A percentile compares a stretch with the other conserved stretches of the same genome.
Conservation (phyloP, 106 monocot genomes). For the Dendrobium chrysotoxum region DNA sequence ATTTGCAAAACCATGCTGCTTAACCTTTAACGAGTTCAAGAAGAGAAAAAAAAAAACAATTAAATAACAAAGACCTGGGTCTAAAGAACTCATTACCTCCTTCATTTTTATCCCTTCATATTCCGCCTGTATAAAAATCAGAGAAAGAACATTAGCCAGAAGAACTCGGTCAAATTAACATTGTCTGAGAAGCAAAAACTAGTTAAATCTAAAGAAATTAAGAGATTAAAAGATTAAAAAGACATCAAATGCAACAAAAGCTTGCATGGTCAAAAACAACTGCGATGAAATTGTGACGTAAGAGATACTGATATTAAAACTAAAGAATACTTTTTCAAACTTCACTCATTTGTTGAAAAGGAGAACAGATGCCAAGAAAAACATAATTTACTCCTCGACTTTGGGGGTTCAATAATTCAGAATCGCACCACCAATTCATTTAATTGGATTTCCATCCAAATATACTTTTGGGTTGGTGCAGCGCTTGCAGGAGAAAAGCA, state of each 20-base stretch:
- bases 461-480: too few relatives aligned
- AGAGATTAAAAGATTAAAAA: neutral
- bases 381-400: too few relatives aligned
- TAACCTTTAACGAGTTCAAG: neutral
- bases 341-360: too few relatives aligned
- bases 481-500: too few relatives aligned
- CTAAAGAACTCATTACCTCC: constrained; percentile 38
- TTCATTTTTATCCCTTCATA: constrained; percentile 47
- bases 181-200: neutral
- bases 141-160: constrained; percentile 3
- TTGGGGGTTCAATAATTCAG: too few relatives aligned
- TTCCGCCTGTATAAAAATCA: constrained; percentile 38
- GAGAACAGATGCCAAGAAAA: too few relatives aligned
- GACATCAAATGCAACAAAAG: too few relatives aligned
- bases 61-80: neutral
- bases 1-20: neutral
- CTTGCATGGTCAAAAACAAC: neutral
- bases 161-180: neutral
- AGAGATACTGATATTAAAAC: neutral
- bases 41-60: neutral
- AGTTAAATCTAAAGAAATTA: neutral
- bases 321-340: neutral
- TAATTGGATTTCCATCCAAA: too few relatives aligned
- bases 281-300: neutral
- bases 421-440: too few relatives aligned